Evolutionary conservation across 2,329 filamentous ascomycete species (phyloP).

Genomic region (Fusarium beomiforme): DNA sequence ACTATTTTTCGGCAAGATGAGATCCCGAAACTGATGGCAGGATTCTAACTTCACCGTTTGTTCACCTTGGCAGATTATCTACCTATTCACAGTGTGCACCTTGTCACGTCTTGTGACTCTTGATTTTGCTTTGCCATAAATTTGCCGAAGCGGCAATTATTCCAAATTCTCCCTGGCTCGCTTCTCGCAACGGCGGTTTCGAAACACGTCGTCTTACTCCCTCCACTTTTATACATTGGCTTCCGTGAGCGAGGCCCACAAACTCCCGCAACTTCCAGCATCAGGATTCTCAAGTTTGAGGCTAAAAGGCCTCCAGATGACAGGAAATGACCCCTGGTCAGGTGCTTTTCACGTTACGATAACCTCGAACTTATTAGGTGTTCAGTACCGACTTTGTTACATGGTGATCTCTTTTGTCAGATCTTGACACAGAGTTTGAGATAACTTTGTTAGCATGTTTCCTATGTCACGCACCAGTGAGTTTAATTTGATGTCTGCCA

Average conservation of each 20-base stretch:
- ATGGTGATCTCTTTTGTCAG: neutral
- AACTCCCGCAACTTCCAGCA: conserved; percentile 26
- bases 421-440: neutral
- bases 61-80: neutral
- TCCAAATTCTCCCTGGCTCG: conserved; percentile 26
- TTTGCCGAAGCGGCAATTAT: conserved; percentile 14
- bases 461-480: neutral
- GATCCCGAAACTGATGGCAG: conserved; percentile 7
- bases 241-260: conserved; percentile 28
- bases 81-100: too few species aligned
- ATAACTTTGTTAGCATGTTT: neutral
- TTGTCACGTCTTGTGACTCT: neutral
- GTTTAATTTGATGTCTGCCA: conserved; percentile 6
- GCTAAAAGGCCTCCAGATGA: conserved; percentile 1
- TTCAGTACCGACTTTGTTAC: neutral
- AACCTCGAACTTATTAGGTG: neutral
- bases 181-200: conserved; percentile 39
- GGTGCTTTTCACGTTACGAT: neutral
- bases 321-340: neutral
- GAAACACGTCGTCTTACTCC: conserved; percentile 36
- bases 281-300: conserved; percentile 9
- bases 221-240: conserved; percentile 33
- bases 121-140: neutral
- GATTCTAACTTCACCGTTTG: neutral
- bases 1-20: conserved; percentile 3